Base-by-base conservation (phyloP, 768 basidiomycete species). In the Lentinus tigrinus region DNA sequence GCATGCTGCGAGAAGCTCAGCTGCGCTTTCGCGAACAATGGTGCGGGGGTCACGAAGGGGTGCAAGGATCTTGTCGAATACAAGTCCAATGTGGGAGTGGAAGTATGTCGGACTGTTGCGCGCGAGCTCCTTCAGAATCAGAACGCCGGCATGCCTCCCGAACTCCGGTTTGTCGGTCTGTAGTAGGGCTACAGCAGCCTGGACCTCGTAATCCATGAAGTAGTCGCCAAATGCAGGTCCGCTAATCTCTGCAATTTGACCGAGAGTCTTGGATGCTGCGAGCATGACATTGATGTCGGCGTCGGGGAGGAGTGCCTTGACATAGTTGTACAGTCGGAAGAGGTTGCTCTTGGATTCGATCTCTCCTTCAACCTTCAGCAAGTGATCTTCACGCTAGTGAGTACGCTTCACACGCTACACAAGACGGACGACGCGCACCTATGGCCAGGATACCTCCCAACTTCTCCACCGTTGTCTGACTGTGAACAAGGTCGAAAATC, bases 211-310 rank as follows among this genome's bases (percentile, higher is more conserved):
- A 62, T 93, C 89, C 83, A 96, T 93, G 67, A 95, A 94, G 3
- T 85, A 80, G 67, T 95, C 93, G 59, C 91, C 92, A 66, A 95
- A 91, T 24, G 87, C 85, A 0, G 84, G 81, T 2, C 91, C 92
- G 21, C 91, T 91, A 26, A 92, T 87, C 57, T 87, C 82, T 31
- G 90, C 90, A 67, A 96, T 95, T 66, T 86, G 82, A 0, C 94
- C 94, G 27, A 95, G 81, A 0, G 92, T 93, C 71, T 94, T 91
- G n/a, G 95, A 93, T 1, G 94, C 93, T 9, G 89, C 85, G 36
- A 95, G 81, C 95, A 98, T 98, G 69, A 99, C 86, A 71, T 91
- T 89, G 67, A 93, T 84, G 70, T 98, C 96, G 52, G 87, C 82
- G 68, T 92, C 92, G 4, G 93, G 93, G 19, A 97, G 81, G n/a